Evolutionary conservation across 352 stramenopile genomes (phyloP).

Genomic region (Globisporangium polare): DNA sequence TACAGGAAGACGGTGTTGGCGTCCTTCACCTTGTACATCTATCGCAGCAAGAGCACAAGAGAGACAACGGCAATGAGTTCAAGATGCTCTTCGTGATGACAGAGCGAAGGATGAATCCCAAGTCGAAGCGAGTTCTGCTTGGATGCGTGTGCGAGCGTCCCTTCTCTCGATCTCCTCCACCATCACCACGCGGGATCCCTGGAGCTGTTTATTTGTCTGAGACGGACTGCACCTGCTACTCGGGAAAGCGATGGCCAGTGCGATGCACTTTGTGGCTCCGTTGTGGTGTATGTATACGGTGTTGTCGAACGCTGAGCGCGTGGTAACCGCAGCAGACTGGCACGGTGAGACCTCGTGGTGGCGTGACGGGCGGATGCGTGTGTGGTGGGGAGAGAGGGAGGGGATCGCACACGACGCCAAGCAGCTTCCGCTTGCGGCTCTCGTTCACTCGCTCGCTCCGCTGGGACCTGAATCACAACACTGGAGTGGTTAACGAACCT

Average conservation of each 20-base stretch:
- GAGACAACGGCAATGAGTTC: conserved; percentile 6
- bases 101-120: conserved; percentile 1
- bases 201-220: neutral
- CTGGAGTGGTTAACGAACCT: conserved; percentile 62
- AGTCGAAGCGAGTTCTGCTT: neutral
- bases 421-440: neutral
- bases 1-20: conserved; percentile 95
- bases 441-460: conserved; percentile 2
- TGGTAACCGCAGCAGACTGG: too few species aligned
- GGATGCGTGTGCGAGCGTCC: neutral
- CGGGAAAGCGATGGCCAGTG: too few species aligned
- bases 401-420: neutral
- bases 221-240: too few species aligned
- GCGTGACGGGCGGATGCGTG: neutral
- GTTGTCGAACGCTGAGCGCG: neutral
- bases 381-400: neutral
- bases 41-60: neutral
- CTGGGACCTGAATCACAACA: neutral
- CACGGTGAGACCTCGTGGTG: neutral
- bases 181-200: neutral
- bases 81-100: neutral
- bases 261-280: too few species aligned
- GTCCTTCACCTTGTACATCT: conserved; percentile 97
- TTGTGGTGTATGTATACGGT: neutral
- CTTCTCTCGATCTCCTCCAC: neutral